Percentiles rank a stretch among this genome's conserved stretches.
Evolutionary conservation across 2,329 filamentous ascomycete species (phyloP).

Genomic region (Fusarium chlamydosporum): DNA sequence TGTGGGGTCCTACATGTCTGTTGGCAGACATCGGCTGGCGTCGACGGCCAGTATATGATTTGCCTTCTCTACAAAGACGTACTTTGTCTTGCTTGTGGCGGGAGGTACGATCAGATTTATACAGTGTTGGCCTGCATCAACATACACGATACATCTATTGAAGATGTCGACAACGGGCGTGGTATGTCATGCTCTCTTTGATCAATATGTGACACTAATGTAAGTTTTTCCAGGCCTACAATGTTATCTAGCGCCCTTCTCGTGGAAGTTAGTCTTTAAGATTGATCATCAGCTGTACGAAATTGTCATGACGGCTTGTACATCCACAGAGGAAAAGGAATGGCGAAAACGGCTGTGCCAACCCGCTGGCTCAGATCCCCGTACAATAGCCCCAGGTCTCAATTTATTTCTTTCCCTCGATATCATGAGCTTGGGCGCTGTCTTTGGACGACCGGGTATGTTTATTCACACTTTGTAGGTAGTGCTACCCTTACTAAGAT

Average conservation of each 20-base stretch:
- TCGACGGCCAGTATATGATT: constrained; percentile 85
- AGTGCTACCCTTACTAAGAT: constrained; percentile 17
- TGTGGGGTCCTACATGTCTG: constrained; percentile 88
- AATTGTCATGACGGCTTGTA: constrained; percentile 88
- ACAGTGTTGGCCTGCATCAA: constrained; percentile 81
- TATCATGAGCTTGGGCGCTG: constrained; percentile 80
- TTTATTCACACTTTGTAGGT: neutral
- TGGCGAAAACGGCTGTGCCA: constrained; percentile 80
- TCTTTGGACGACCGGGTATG: constrained; percentile 79
- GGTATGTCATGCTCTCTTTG: constrained; percentile 62
- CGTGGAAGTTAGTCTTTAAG: constrained; percentile 93
- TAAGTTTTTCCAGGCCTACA: constrained; percentile 74
- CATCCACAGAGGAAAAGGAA: constrained; percentile 80
- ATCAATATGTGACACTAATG: constrained; percentile 3
- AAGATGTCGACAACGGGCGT: constrained; percentile 81
- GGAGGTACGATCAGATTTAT: constrained; percentile 76
- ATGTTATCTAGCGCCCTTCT: constrained; percentile 87
- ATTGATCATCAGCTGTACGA: constrained; percentile 83
- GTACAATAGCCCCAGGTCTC: constrained; percentile 62
- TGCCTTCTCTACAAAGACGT: constrained; percentile 87
- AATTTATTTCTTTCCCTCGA: constrained; percentile 77
- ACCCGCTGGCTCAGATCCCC: constrained; percentile 64
- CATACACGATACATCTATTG: constrained; percentile 74
- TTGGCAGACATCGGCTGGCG: constrained; percentile 78
- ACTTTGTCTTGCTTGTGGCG: constrained; percentile 79